A percentile compares a stretch with the other conserved stretches of the same genome.
phyloP scores from a whole-genome alignment of 2,329 filamentous ascomycete species.

The Akanthomyces muscarius region DNA sequence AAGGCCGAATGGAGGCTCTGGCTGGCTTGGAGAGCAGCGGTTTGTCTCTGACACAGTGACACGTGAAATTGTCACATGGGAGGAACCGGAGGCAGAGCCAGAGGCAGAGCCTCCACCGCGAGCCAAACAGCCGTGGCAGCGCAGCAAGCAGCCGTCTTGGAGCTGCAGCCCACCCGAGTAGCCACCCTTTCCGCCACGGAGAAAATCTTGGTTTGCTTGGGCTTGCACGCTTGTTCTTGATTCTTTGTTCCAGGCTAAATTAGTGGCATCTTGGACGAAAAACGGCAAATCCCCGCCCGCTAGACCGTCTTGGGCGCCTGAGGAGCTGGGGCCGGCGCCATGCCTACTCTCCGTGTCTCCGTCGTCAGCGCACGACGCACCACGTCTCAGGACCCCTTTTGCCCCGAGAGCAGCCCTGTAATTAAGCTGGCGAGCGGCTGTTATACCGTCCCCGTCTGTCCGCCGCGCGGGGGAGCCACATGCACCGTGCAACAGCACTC shows the following conservation, averaged over 20 bases:
- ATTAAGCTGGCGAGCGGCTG: slow-evolving; percentile 5
- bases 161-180: slow-evolving; percentile 1
- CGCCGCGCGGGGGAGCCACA: slow-evolving; percentile 1
- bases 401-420: not conserved
- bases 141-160: slow-evolving; percentile 6
- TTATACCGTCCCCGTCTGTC: slow-evolving; percentile 11
- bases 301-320: not conserved
- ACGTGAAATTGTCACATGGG: slow-evolving; percentile 19
- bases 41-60: slow-evolving; percentile 16
- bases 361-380: not conserved
- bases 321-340: slow-evolving; percentile 16
- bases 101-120: not conserved
- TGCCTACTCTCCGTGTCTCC: slow-evolving; percentile 18
- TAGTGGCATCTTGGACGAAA: not conserved
- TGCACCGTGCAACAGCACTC: slow-evolving; percentile 1
- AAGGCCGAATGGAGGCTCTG: slow-evolving; percentile 8
- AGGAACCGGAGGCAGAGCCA: slow-evolving; percentile 8
- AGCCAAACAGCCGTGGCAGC: not conserved
- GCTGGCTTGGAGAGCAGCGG: not conserved
- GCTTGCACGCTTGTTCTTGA: not conserved
- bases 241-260: not conserved
- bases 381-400: slow-evolving; percentile 8
- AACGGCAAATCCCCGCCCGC: slow-evolving; percentile 13
- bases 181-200: slow-evolving; percentile 4
- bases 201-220: not conserved